These are phyloP conservation scores for Xylaria sp. DNA, from an alignment of 2,329 filamentous ascomycete species.

Conservation along the genomic window DNA sequence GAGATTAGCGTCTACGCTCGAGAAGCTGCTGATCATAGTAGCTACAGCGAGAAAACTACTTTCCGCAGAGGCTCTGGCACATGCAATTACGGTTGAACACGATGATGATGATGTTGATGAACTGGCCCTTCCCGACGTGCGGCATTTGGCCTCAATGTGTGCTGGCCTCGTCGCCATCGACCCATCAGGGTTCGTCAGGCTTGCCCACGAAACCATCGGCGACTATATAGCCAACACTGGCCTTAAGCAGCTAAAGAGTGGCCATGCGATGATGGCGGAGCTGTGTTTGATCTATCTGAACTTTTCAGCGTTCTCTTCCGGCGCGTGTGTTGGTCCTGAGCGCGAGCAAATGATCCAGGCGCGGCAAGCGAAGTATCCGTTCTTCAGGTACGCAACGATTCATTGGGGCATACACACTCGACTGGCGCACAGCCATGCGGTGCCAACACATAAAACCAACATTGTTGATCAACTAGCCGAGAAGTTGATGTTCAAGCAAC, in stretches of 20 bases:
- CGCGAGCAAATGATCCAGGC: background rate
- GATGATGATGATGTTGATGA: background rate
- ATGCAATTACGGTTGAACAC: background rate
- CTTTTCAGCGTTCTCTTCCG: background rate
- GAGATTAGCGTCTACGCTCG: background rate
- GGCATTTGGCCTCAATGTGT: background rate
- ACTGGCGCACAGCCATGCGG: background rate
- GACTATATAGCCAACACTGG: conserved; percentile 1
- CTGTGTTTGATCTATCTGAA: background rate
- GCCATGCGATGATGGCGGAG: background rate
- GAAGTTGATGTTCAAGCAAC: conserved; percentile 1
- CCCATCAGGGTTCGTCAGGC: background rate
- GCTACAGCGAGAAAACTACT: conserved; percentile 1
- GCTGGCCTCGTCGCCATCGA: background rate
- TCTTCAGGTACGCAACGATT: background rate
- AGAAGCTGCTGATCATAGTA: background rate
- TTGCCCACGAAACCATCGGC: conserved; percentile 1
- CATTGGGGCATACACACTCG: conserved; percentile 1
- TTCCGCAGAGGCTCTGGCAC: background rate
- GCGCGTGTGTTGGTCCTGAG: background rate
- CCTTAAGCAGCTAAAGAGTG: conserved; percentile 1
- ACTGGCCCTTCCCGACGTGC: background rate
- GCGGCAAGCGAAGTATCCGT: background rate
- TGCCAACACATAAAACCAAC: background rate
- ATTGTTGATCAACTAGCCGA: background rate